Evolutionary conservation across 1,284 basidiomycete genomes (phyloP).

Genomic region (Marasmius fiardii): DNA sequence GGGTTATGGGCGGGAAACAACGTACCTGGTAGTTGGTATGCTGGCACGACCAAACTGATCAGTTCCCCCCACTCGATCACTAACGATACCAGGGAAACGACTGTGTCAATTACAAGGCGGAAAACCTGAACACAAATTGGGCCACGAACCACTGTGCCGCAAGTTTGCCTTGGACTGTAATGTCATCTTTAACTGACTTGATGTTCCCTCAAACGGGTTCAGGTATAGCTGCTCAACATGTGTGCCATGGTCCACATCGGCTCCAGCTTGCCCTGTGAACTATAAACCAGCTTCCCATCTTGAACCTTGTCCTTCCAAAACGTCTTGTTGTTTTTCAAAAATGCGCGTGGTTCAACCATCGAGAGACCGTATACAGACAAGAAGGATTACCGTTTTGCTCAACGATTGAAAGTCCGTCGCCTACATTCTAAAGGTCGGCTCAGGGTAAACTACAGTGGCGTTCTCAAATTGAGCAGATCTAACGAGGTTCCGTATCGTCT

Average conservation of each 20-base stretch:
- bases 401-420: conserved; percentile 27
- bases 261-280: conserved; percentile 23
- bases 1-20: not conserved
- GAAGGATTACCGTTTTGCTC: conserved; percentile 26
- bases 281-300: conserved; percentile 20
- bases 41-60: conserved; percentile 21
- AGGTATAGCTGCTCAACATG: conserved; percentile 21
- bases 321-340: conserved; percentile 18
- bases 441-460: conserved; percentile 20
- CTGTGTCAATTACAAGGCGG: not conserved
- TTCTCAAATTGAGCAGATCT: conserved; percentile 16
- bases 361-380: not conserved
- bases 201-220: conserved; percentile 23
- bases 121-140: not conserved
- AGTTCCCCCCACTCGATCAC: conserved; percentile 27
- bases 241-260: conserved; percentile 29
- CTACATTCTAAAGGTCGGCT: conserved; percentile 10
- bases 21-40: conserved; percentile 25
- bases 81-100: no score
- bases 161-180: conserved; percentile 19
- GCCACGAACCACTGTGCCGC: conserved; percentile 22
- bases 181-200: conserved; percentile 24
- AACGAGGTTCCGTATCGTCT: conserved; percentile 21
- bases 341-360: not conserved
- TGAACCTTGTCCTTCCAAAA: conserved; percentile 22